Evolutionary conservation across 345 rosid genomes (phyloP).

Genomic region (Alliaria petiolata): DNA sequence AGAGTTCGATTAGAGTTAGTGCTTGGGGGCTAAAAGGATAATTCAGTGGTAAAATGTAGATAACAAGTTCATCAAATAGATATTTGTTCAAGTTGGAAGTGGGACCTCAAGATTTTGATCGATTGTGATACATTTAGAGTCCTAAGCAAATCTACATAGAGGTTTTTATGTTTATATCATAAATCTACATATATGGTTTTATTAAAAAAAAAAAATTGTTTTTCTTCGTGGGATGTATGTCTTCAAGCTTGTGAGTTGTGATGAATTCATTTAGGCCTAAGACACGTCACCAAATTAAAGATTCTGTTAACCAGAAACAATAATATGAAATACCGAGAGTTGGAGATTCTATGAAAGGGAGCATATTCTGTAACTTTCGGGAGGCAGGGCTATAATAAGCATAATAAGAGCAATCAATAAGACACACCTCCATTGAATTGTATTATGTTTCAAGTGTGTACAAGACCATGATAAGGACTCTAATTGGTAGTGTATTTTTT

Average conservation of each 20-base stretch:
- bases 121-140: neutral
- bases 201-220: neutral
- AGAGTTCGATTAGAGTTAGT: neutral
- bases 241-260: neutral
- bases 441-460: conserved; percentile 24
- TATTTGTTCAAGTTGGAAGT: neutral
- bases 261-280: neutral
- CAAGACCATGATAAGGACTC: conserved; percentile 6
- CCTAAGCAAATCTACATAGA: neutral
- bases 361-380: conserved; percentile 6
- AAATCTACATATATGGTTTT: neutral
- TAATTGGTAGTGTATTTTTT: neutral
- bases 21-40: neutral
- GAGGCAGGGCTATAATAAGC: neutral
- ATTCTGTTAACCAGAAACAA: neutral
- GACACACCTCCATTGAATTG: conserved; percentile 18
- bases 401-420: neutral
- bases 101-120: neutral
- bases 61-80: neutral
- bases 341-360: conserved; percentile 1
- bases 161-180: neutral
- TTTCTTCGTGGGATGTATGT: neutral
- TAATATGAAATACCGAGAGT: neutral
- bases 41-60: neutral
- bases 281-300: neutral